Evolutionary conservation across 176 grass and related monocot genomes (phyloP).

Genomic region (Ampelocalamus luodianensis): DNA sequence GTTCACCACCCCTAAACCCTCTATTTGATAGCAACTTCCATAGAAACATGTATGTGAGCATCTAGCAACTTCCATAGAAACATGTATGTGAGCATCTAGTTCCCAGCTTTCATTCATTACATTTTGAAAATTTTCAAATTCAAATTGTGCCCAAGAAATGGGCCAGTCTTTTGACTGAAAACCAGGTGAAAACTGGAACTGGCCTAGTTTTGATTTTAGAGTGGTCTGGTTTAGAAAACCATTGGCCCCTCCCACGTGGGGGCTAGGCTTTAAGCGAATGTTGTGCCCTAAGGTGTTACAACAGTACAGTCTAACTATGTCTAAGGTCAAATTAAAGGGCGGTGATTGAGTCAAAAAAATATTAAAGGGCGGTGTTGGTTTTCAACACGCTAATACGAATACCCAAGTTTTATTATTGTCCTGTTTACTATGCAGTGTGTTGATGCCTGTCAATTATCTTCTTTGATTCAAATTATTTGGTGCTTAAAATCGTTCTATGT

Average conservation of each 20-base stretch:
- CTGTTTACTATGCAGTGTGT: too few relatives aligned
- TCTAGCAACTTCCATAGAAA: not conserved
- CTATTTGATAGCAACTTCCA: not conserved
- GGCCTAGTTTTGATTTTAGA: not conserved
- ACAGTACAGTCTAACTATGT: not conserved
- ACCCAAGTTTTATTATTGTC: too few relatives aligned
- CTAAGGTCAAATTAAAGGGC: not conserved
- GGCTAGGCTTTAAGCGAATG: not conserved
- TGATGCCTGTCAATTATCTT: not conserved
- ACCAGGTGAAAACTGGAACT: not conserved
- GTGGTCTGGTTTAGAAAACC: not conserved
- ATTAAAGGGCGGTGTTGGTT: too few relatives aligned
- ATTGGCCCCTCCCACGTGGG: not conserved
- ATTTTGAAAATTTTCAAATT: not conserved
- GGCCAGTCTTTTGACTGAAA: not conserved
- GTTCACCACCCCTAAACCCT: not conserved
- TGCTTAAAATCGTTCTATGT: not conserved
- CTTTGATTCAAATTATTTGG: slow-evolving; percentile 13
- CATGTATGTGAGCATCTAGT: not conserved
- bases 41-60: not conserved
- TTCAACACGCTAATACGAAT: not conserved
- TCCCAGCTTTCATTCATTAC: not conserved
- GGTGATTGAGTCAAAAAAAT: too few relatives aligned
- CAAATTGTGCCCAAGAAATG: not conserved
- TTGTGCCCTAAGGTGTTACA: not conserved